Base-by-base conservation (phyloP, 2,329 filamentous ascomycete species). In the Fusarium miscanthi region DNA sequence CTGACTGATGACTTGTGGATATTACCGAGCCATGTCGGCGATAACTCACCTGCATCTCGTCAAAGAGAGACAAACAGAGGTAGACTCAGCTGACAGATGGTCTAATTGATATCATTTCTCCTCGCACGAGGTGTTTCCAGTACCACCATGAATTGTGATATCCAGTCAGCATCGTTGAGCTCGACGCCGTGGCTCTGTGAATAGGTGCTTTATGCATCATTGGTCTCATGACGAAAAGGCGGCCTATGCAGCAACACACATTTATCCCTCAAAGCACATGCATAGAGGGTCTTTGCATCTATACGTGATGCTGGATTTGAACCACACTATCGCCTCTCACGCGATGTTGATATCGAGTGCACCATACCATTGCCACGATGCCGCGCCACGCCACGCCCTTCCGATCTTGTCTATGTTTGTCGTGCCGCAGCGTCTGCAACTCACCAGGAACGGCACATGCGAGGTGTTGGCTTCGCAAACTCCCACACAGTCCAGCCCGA, bases 11-110 rank as follows among this genome's bases (percentile, higher is more conserved):
- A 59, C 33, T 41, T 56, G 37, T 35, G 37, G 48, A 52, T 62
- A 57, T 43, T 56, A 61, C 61, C 58, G 43, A 67, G 52, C 48
- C 49, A 71, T 73, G 70, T 64, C 52, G 51, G 72, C 61, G 60
- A 74, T 72, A 70, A 66, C 72, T 73, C 69, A 74, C 61, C 60
- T 73, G 69, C 72, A 72, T 69, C 42, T 40, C 27, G 41, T 65
- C 51, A 42, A 31, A 52, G 38, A 43, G 25, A 43, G 59, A 65
- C 51, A 64, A 57, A 38, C 51, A 56, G 38, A 66, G 30, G 31
- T 23, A 61, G 61, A 60, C 66, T 74, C 68, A 69, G 71, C 67
- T 74, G 72, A 69, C 63, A 25, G 56, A 37, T 25, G 49, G 51
- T 60, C 31, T 43, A 53, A 38, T 53, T 59, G 59, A 69, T 64